Evolutionary conservation across 768 basidiomycete species (phyloP), one percentile per base, ranked within the genome.

Genomic region (Gloeostereum incarnatum): DNA sequence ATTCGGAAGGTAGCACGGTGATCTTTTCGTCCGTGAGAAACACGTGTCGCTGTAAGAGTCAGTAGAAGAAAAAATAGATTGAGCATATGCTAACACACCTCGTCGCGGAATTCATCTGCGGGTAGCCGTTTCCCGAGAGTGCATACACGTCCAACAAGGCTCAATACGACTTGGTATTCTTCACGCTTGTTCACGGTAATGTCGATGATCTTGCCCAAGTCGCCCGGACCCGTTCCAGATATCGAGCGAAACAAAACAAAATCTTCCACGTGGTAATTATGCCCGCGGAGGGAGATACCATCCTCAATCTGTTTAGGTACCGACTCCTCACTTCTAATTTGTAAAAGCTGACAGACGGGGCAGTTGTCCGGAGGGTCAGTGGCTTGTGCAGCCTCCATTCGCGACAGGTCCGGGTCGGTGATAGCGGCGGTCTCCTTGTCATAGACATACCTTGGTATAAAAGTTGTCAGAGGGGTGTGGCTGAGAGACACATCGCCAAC

Each of bases 1-100:
- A 8, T 8, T 29, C 26, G 8, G 26, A 29, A 14, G 14, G 8
- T 14, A 8, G 26, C 9, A 34, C 5, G 26, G 39, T n/a, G 21
- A 14, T 3, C 40, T 27, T 29, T 8, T 29, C 26, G 14, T 29
- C 26, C 9, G 26, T 29, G 26, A 29, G 26, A 14, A 29, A 29
- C 9, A 29, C 26, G 14, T 29, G 8, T 29, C 26, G 26, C 26
- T 29, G 26, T 29, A n/a, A n/a, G n/a, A n/a, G n/a, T n/a, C n/a
- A n/a, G n/a, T n/a, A n/a, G 66, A 65, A 6, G 69, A 29, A 29
- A 29, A 8, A 8, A 14, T 29, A 8, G 14, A 14, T 29, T 29
- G 26, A 29, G 26, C 14, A 29, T 29, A 14, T 29, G 26, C 8
- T 14, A 29, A 8, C 9, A 8, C 26, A 29, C 26, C 26, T 29